Percentiles rank a stretch among this genome's conserved stretches.
Conservation (phyloP, 805 yeast species). For the Scheffersomyces spartinae region DNA sequence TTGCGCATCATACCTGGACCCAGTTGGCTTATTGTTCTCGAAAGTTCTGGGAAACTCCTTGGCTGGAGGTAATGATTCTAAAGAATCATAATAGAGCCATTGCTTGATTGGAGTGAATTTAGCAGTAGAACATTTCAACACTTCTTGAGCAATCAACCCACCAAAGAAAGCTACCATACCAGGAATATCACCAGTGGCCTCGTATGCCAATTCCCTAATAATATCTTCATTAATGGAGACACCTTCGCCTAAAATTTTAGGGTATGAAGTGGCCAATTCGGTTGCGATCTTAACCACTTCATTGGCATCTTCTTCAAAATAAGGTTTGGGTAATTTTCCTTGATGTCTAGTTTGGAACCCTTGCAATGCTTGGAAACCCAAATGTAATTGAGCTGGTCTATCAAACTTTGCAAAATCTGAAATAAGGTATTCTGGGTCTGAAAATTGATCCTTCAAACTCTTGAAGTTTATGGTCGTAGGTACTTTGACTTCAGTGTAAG, state of each 20-base stretch:
- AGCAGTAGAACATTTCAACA: conserved; percentile 87
- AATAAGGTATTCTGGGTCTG: conserved; percentile 64
- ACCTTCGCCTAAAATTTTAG: conserved; percentile 46
- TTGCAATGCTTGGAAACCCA: conserved; percentile 85
- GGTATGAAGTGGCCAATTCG: conserved; percentile 45
- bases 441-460: conserved; percentile 51
- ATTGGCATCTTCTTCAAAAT: conserved; percentile 60
- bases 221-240: conserved; percentile 48
- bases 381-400: conserved; percentile 80
- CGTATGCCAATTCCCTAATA: conserved; percentile 64
- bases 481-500: conserved; percentile 84
- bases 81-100: conserved; percentile 84
- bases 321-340: conserved; percentile 66
- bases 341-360: conserved; percentile 54
- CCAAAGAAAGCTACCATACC: conserved; percentile 85
- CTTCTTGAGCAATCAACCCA: conserved; percentile 94
- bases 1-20: conserved; percentile 86
- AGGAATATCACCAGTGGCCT: conserved; percentile 86
- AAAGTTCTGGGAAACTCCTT: conserved; percentile 50
- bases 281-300: conserved; percentile 51
- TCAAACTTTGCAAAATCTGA: conserved; percentile 94
- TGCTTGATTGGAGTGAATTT: conserved; percentile 92
- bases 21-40: conserved; percentile 62
- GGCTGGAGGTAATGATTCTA: conserved; percentile 73
- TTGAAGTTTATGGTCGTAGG: conserved; percentile 58